Base-by-base conservation (phyloP, 768 basidiomycete species). In the Suillus americanus region DNA sequence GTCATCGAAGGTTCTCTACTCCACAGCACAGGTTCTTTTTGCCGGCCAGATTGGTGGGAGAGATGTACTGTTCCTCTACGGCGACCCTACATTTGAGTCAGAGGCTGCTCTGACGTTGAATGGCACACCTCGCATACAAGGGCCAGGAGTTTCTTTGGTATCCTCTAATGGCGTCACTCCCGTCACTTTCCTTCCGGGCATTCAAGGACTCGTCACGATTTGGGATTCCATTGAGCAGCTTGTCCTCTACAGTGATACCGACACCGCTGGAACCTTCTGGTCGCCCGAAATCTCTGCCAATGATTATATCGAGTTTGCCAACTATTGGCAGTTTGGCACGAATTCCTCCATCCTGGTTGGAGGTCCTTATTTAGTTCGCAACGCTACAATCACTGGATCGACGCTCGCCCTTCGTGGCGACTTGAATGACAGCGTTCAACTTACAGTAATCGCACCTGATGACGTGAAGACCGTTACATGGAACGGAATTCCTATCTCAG, bases 291-390 rank as follows among this genome's bases (percentile, higher is more conserved):
- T 94, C 50, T 74, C 87, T 6, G 75, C 77, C 0, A 67, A 71
- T 7, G 48, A 65, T 23, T 74, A 71, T 4, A 76, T 81, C 35
- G 78, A 82, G 14, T 80, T 89, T 62, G 78, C 78, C 48, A 86
- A 84, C 68, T 93, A 81, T 80, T 94, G 89, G 88, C 81, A 86
- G 61, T 77, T 91, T 60, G 92, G 92, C 33, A 87, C 89, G 28
- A 92, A 93, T 68, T 73, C 81, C 4, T 85, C 89, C 13, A 79
- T 90, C 30, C 79, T 95, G 1, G 81, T 89, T 30, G 85, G 85
- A 25, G 88, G 88, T 0, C 88, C 88, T 0, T 85, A 89, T 67
- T 81, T 89, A 38, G 86, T 89, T 7, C 85, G 88, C 33, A 82
- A 76, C 45, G 88, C 86, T 0, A 76, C 76, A 18, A 77, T 89